A percentile compares a stretch with the other conserved stretches of the same genome.
Conservation (phyloP, 2,329 filamentous ascomycete species). For the Sclerotinia glacialis region DNA sequence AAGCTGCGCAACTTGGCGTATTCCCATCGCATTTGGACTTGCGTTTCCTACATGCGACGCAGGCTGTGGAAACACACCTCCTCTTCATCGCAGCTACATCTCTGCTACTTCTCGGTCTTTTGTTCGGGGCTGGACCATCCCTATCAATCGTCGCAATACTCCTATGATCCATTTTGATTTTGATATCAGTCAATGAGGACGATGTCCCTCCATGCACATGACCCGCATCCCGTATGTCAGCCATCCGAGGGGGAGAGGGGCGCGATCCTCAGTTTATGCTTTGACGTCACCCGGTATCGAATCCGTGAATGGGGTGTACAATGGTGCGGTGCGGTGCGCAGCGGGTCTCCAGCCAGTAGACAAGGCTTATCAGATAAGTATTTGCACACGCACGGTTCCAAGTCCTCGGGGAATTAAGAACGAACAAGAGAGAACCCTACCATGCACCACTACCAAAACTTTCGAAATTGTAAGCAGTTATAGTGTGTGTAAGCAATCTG, state of each 20-base stretch:
- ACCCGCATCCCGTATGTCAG: conserved; percentile 19
- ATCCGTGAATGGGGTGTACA: not conserved
- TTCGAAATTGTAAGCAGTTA: not conserved
- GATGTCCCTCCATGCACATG: conserved; percentile 7
- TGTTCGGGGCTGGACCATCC: conserved; percentile 29
- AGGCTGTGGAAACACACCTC: conserved; percentile 80
- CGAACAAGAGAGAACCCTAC: not conserved
- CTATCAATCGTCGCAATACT: conserved; percentile 3
- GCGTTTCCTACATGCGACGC: conserved; percentile 72
- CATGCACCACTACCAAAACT: not conserved
- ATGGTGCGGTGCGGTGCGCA: not conserved
- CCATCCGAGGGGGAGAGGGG: conserved; percentile 19
- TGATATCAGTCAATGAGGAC: conserved; percentile 8
- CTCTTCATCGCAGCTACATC: conserved; percentile 52
- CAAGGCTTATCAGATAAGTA: conserved; percentile 13
- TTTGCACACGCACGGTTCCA: not conserved
- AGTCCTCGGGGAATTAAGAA: not conserved
- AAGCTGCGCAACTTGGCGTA: conserved; percentile 89
- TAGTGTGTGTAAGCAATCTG: not conserved
- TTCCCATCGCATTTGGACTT: conserved; percentile 93
- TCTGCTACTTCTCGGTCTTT: conserved; percentile 37
- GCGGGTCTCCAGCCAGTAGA: conserved; percentile 3
- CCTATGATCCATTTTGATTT: conserved; percentile 6
- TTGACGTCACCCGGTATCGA: conserved; percentile 10
- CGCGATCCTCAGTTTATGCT: conserved; percentile 3